These are phyloP conservation scores for Gloeopeniophorella convolvens DNA, from an alignment of 768 basidiomycete genomes.

Conservation along the genomic window DNA sequence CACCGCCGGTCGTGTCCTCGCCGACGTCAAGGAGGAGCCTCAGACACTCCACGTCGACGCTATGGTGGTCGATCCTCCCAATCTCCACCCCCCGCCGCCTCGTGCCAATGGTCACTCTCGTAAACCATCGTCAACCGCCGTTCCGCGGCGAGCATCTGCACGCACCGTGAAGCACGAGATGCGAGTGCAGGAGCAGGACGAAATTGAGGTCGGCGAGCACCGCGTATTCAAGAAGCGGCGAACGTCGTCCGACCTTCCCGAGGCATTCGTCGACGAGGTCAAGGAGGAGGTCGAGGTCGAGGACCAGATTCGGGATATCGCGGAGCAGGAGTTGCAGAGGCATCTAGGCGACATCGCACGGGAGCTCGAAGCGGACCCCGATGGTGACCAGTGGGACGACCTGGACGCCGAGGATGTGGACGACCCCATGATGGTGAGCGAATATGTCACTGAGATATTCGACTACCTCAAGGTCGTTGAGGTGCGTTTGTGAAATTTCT, in stretches of 20 bases:
- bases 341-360: constrained; percentile 31
- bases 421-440: constrained; percentile 95
- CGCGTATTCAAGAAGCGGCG: constrained; percentile 70
- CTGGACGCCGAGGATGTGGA: constrained; percentile 87
- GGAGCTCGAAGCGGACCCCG: constrained; percentile 59
- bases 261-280: constrained; percentile 31
- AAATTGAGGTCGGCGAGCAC: constrained; percentile 45
- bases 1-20: constrained; percentile 30
- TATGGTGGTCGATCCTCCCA: constrained; percentile 36
- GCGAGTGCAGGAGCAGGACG: constrained; percentile 32
- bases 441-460: constrained; percentile 93
- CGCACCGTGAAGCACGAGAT: constrained; percentile 1
- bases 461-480: constrained; percentile 82
- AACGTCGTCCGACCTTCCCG: constrained; percentile 59
- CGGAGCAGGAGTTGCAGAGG: constrained; percentile 29
- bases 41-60: constrained; percentile 40
- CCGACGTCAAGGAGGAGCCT: constrained; percentile 25
- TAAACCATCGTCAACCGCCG: constrained; percentile 4
- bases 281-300: constrained; percentile 37
- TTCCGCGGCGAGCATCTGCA: constrained; percentile 1
- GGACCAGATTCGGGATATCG: constrained; percentile 32
- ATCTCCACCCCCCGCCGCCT: constrained; percentile 24
- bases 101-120: constrained; percentile 22
- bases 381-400: constrained; percentile 76
- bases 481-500: constrained; percentile 37